Evolutionary conservation across 495 filamentous ascomycete genomes (phyloP).

Genomic region (Glarea lozoyensis): DNA sequence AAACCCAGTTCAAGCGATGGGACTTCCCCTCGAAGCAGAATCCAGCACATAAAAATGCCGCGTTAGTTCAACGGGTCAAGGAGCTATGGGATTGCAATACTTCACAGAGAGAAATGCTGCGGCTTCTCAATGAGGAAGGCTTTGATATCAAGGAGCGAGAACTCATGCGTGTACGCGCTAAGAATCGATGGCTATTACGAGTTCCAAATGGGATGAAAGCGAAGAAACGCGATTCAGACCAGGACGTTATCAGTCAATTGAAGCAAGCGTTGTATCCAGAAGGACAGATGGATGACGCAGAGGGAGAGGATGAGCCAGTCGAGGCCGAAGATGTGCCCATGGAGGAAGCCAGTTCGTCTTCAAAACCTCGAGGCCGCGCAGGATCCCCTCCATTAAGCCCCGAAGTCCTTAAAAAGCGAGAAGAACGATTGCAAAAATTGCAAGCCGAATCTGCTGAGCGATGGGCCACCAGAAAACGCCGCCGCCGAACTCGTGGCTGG

Average conservation of each 20-base stretch:
- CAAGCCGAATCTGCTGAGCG: conserved; percentile 56
- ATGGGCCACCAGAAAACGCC: conserved; percentile 58
- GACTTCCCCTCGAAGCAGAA: conserved; percentile 66
- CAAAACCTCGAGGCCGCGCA: conserved; percentile 9
- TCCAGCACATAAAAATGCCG: conserved; percentile 56
- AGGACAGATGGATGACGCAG: conserved; percentile 16
- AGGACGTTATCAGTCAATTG: conserved; percentile 22
- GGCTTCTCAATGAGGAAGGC: conserved; percentile 52
- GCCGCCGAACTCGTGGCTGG: conserved; percentile 61
- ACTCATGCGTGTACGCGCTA: conserved; percentile 54
- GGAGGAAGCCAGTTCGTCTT: conserved; percentile 5
- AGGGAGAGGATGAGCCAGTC: conserved; percentile 12
- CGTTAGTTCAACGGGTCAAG: conserved; percentile 55
- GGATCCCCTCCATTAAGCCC: conserved; percentile 35
- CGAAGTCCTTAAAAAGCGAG: conserved; percentile 45
- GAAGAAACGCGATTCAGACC: conserved; percentile 22
- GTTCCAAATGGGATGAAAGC: conserved; percentile 48
- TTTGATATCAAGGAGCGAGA: conserved; percentile 63
- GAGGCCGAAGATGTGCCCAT: no score
- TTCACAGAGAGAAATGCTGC: conserved; percentile 62
- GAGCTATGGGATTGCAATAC: conserved; percentile 71
- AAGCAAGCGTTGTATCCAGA: conserved; percentile 20
- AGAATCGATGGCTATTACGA: conserved; percentile 55
- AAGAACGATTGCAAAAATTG: conserved; percentile 45
- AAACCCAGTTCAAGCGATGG: conserved; percentile 70